These are phyloP conservation scores for Alternaria atra DNA, from an alignment of 2,329 filamentous ascomycete species.

Conservation along the genomic window DNA sequence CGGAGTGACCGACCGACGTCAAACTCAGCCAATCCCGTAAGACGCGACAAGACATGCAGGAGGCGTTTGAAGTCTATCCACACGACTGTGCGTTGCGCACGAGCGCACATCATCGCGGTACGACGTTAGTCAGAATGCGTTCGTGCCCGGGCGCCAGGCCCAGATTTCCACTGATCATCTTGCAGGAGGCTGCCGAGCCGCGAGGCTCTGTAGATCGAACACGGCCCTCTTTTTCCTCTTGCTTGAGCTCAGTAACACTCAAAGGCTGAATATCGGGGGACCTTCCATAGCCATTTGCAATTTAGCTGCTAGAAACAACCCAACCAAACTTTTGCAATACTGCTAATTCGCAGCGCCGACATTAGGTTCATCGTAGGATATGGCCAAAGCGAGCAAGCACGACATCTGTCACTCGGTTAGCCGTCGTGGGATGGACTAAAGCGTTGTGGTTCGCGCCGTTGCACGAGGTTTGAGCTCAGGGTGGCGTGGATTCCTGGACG, in stretches of 20 bases:
- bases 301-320: not conserved
- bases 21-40: conserved; percentile 5
- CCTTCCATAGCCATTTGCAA: not conserved
- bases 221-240: not conserved
- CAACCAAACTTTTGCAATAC: not conserved
- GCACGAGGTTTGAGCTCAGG: not conserved
- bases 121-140: conserved; percentile 8
- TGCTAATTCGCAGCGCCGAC: not conserved
- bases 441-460: conserved; percentile 9
- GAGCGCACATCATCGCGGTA: conserved; percentile 1
- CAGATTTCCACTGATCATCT: conserved; percentile 3
- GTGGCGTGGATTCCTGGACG: not conserved
- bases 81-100: conserved; percentile 1
- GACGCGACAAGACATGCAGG: conserved; percentile 4
- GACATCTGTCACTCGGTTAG: conserved; percentile 12
- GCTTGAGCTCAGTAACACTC: not conserved
- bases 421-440: not conserved
- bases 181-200: not conserved
- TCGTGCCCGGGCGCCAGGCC: not conserved
- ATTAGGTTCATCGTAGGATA: not conserved
- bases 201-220: not conserved
- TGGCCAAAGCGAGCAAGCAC: not conserved
- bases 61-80: conserved; percentile 2
- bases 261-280: not conserved
- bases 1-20: conserved; percentile 4